Evolutionary conservation across 768 basidiomycete genomes (phyloP), one percentile per base, ranked within the genome.

Genomic region (Myochromella boudieri): DNA sequence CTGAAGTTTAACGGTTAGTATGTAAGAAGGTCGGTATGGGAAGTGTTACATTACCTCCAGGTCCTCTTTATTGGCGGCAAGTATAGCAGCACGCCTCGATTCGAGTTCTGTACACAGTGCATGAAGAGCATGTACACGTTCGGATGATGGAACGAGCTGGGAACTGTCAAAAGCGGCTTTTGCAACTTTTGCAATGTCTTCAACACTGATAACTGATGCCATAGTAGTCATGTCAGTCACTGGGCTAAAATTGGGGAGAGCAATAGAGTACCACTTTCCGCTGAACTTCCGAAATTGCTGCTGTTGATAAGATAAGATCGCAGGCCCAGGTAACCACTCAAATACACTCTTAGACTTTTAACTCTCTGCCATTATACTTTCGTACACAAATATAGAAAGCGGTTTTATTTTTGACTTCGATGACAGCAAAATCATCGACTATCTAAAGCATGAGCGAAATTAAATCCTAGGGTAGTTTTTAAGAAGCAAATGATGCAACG

Each of bases 121-220:
- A 46, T 78, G 66, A 1, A 99, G 75, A 0, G 94, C 94, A 17
- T 67, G 66, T 55, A 85, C 74, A 24, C 94, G 80, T 54, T 91
- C 84, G 1, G 72, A 57, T 1, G 85, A 66, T 17, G 81, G 68
- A 44, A 95, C 70, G 17, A 95, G 76, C 62, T 97, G 95, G 4
- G 94, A 93, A 15, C 77, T 76, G 57, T 94, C 85, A 60, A 95
- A 99, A 0, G 95, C 91, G 6, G 67, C 61, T 62, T 92, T 91
- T 18, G 94, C 92, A 1, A 79, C 74, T 60, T 73, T 78, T 11
- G 95, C 97, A 47, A 97, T 85, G 12, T 63, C 67, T 62, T 75
- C 69, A n/a, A 74, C 77, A 37, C 56, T 61, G 22, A 28, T 60
- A 49, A 42, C 48, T 55, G 65, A 64, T 61, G 38, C 29, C 28